Conservation (phyloP, 257 asterid species). For the Sherardia arvensis region DNA sequence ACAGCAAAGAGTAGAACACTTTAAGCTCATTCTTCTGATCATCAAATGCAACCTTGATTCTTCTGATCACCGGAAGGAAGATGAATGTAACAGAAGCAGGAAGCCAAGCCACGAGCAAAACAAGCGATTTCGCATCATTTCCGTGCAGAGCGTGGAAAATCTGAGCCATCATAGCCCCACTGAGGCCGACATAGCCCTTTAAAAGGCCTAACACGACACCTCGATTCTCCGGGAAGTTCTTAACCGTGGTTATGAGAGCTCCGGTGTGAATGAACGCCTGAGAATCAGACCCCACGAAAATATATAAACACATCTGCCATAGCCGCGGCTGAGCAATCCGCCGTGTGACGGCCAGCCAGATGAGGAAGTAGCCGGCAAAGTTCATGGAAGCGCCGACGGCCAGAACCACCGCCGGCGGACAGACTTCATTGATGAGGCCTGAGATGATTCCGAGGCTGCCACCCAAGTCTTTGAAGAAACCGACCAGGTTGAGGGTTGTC, state of each 20-base stretch:
- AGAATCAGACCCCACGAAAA: conserved; percentile 53
- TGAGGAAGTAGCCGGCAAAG: conserved; percentile 49
- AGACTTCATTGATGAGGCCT: conserved; percentile 40
- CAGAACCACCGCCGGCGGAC: conserved; percentile 55
- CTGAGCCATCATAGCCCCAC: conserved; percentile 63
- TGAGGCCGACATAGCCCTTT: conserved; percentile 48
- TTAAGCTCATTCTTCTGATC: conserved; percentile 19
- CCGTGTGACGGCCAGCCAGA: conserved; percentile 45
- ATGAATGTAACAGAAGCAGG: conserved; percentile 36
- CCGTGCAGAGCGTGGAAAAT: conserved; percentile 37
- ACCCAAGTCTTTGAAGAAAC: conserved; percentile 55
- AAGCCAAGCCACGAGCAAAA: conserved; percentile 47
- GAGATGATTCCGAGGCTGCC: conserved; percentile 43
- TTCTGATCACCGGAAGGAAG: conserved; percentile 30
- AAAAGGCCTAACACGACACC: conserved; percentile 38
- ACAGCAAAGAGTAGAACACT: conserved; percentile 33
- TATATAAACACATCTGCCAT: conserved; percentile 48
- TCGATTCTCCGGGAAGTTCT: conserved; percentile 54
- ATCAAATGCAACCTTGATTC: conserved; percentile 19
- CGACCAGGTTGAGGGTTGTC: conserved; percentile 38
- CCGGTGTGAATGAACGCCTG: conserved; percentile 54
- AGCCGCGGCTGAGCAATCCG: conserved; percentile 23
- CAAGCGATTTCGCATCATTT: conserved; percentile 27
- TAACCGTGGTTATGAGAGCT: conserved; percentile 43
- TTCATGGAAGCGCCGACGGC: conserved; percentile 40